Conservation (phyloP, 345 rosid species). For the Citropsis articulata region DNA sequence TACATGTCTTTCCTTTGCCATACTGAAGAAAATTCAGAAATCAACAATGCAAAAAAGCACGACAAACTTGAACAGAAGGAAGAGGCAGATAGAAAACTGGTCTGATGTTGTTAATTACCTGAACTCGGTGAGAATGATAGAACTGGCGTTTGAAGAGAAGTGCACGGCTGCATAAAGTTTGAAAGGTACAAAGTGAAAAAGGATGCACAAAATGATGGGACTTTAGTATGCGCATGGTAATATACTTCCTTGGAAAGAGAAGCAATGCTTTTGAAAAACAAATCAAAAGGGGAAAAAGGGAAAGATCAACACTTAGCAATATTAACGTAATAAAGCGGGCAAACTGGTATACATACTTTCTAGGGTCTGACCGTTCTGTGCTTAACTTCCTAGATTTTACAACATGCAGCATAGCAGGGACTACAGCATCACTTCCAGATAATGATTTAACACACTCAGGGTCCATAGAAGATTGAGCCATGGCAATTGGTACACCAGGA, state of each 20-base stretch:
- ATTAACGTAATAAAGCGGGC: not conserved
- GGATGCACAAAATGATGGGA: not conserved
- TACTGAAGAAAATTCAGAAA: not conserved
- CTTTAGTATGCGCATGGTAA: not conserved
- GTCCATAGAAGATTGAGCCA: slow-evolving; percentile 53
- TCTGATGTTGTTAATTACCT: slow-evolving; percentile 46
- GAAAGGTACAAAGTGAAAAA: not conserved
- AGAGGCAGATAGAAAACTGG: not conserved
- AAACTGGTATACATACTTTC: slow-evolving; percentile 45
- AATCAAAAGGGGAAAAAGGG: slow-evolving; percentile 7
- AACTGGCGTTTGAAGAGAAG: slow-evolving; percentile 80
- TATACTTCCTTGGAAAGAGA: not conserved
- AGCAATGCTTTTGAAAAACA: not conserved
- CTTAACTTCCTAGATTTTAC: slow-evolving; percentile 60
- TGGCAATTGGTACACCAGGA: slow-evolving; percentile 52
- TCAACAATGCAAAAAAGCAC: not conserved
- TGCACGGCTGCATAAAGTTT: slow-evolving; percentile 48
- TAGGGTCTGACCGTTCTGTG: slow-evolving; percentile 71
- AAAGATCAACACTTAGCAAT: slow-evolving; percentile 24
- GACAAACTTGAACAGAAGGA: not conserved
- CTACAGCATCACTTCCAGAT: slow-evolving; percentile 48
- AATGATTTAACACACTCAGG: slow-evolving; percentile 50
- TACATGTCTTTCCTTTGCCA: not conserved
- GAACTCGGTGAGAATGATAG: slow-evolving; percentile 94
- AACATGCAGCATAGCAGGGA: slow-evolving; percentile 43